Evolutionary conservation across 768 basidiomycete genomes (phyloP).

Genomic region (Tricholomella constricta): DNA sequence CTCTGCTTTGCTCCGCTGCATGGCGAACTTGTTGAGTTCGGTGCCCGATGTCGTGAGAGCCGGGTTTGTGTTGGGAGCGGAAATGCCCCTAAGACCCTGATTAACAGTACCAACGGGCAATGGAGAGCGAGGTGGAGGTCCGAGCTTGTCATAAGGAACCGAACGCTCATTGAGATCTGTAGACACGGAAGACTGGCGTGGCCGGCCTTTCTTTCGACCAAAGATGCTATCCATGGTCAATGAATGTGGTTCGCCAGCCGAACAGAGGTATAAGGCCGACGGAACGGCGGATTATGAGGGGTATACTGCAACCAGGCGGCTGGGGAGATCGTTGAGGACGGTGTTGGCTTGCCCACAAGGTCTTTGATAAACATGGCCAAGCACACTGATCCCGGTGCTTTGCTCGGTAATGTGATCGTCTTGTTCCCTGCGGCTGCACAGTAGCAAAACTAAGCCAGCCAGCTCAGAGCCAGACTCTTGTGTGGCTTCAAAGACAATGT

Average conservation of each 20-base stretch:
- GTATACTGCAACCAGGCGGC: slow-evolving; percentile 4
- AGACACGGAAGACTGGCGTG: slow-evolving; percentile 64
- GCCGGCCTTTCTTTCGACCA: slow-evolving; percentile 61
- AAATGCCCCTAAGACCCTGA: slow-evolving; percentile 66
- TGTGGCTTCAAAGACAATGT: no score
- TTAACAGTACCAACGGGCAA: slow-evolving; percentile 55
- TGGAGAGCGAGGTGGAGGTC: slow-evolving; percentile 58
- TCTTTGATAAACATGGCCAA: slow-evolving; percentile 10
- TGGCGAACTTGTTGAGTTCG: slow-evolving; percentile 64
- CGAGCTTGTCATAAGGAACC: slow-evolving; percentile 72
- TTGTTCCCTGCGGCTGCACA: no score
- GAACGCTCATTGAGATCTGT: slow-evolving; percentile 64
- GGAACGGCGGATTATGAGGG: background rate
- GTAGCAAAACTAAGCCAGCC: background rate
- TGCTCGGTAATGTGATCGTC: no score
- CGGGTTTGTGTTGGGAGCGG: slow-evolving; percentile 84
- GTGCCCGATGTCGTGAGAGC: slow-evolving; percentile 72
- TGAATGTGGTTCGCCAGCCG: background rate
- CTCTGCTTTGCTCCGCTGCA: slow-evolving; percentile 53
- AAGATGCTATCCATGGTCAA: slow-evolving; percentile 64
- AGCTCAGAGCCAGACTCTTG: no score
- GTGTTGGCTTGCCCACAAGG: slow-evolving; percentile 2
- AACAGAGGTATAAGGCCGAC: background rate
- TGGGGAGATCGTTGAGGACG: background rate
- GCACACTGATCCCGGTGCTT: no score